A percentile compares a stretch with the other conserved stretches of the same genome.
Evolutionary conservation across 1,139 yeast species (phyloP).

Genomic region (Nakaseomyces kungkrabaensis): DNA sequence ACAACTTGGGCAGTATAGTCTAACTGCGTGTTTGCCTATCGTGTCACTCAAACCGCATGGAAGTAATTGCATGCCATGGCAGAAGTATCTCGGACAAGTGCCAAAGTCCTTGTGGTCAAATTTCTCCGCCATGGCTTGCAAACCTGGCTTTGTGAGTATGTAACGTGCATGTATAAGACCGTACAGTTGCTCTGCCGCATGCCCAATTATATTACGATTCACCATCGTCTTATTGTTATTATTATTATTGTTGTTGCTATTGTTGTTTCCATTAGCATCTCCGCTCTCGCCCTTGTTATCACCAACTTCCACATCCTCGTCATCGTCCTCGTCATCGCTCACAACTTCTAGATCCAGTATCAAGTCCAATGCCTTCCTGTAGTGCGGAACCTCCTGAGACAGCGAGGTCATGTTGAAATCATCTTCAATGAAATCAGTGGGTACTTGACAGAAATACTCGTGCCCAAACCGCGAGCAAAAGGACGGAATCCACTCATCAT

Average conservation of each 20-base stretch:
- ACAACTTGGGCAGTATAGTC: conserved; percentile 91
- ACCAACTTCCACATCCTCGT: conserved; percentile 8
- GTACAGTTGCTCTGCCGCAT: conserved; percentile 82
- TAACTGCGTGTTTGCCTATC: conserved; percentile 84
- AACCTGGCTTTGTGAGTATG: conserved; percentile 80
- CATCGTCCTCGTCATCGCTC: conserved; percentile 27
- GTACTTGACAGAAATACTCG: conserved; percentile 86
- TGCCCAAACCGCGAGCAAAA: conserved; percentile 84
- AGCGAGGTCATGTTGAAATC: conserved; percentile 92
- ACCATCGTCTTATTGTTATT: conserved; percentile 24
- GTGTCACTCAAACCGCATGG: conserved; percentile 90
- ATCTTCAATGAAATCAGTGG: conserved; percentile 90
- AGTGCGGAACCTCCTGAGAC: conserved; percentile 76
- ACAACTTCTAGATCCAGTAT: conserved; percentile 84
- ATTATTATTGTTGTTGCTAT: conserved; percentile 8
- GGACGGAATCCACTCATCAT: conserved; percentile 80
- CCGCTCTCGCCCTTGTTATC: conserved; percentile 3
- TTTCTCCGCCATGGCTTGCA: conserved; percentile 92
- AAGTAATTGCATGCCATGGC: conserved; percentile 85
- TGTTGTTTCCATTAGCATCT: conserved; percentile 2
- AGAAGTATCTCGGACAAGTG: conserved; percentile 77
- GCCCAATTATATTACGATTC: conserved; percentile 59
- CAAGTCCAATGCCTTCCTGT: conserved; percentile 83
- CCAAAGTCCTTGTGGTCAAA: conserved; percentile 88
- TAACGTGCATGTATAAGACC: conserved; percentile 92